Evolutionary conservation across 2,329 filamentous ascomycete genomes (phyloP), one percentile per base, ranked within the genome.

Genomic region (Colletotrichum tanaceti): DNA sequence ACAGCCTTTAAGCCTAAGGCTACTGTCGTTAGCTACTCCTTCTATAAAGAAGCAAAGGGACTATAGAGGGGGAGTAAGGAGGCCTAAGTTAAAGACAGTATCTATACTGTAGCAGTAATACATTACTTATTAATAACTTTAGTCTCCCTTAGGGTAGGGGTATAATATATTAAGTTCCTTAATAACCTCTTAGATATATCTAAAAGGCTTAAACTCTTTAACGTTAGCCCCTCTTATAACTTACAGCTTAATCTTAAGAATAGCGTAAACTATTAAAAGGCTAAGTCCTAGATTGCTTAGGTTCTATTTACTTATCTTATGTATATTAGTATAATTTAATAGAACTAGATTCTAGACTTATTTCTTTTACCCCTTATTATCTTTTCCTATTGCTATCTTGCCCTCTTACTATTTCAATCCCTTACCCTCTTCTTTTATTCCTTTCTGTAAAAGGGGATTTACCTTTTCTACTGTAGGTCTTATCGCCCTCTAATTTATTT

Each of bases 361-460:
- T 41, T 41, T 5, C 10, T 1, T 41, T 41, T 41, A 6, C 28
- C 38, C 38, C 13, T 16, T 41, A 4, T 13, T 13, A 41, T 5
- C 11, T 16, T 16, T 13, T 16, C 11, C 18, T n/a, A 1, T 20
- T 46, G 16, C 43, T 1, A 7, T 2, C 43, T n/a, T 46, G 5
- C 2, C 5, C 5, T 1, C 11, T 16, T 16, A 1, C 3, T 5
- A 16, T 5, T 4, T 5, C 2, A 13, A 2, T 16, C 43, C n/a
- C 4, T 20, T 22, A 2, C 43, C 5, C 5, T 20, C n/a, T n/a
- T 46, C 16, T 46, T 49, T 22, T 3, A 7, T 24, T 20, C 16
- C 22, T 24, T 24, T 49, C 46, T 6, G 22, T 6, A 43, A 43
- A 41, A 41, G 11, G 14, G 2, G 38, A 16, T 41, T 41, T 16